Percentiles rank a stretch among this genome's conserved stretches.
Evolutionary conservation across 495 filamentous ascomycete genomes (phyloP).

Genomic region (Pyronema omphalodes): DNA sequence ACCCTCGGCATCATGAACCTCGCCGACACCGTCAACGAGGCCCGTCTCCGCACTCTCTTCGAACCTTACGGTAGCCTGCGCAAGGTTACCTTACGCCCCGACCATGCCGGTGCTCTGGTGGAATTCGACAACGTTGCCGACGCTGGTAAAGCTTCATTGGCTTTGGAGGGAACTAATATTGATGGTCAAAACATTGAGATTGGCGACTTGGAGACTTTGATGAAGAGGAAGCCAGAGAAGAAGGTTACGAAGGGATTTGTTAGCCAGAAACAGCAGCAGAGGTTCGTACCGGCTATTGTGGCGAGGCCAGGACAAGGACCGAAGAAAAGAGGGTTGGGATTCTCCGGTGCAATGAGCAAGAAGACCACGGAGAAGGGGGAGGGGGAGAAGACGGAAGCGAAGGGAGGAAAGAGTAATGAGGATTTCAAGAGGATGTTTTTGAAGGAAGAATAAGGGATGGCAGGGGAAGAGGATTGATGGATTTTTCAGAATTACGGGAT

Average conservation of each 20-base stretch:
- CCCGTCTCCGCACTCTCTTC: conserved; percentile 44
- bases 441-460: too few species aligned
- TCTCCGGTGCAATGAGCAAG: conserved; percentile 29
- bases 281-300: conserved; percentile 7
- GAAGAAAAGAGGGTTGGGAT: conserved; percentile 27
- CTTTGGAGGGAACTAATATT: conserved; percentile 54
- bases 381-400: conserved; percentile 33
- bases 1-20: conserved; percentile 48
- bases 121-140: conserved; percentile 54
- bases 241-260: conserved; percentile 31
- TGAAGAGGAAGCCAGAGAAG: conserved; percentile 38
- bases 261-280: conserved; percentile 29
- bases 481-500: too few species aligned
- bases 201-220: conserved; percentile 51
- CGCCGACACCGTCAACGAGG: conserved; percentile 54
- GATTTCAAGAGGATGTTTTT: conserved; percentile 72
- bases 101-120: conserved; percentile 72
- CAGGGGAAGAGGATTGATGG: too few species aligned
- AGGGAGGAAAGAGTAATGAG: conserved; percentile 54
- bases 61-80: conserved; percentile 45
- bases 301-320: conserved; percentile 7
- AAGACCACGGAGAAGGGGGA: conserved; percentile 33
- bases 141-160: conserved; percentile 57
- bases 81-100: conserved; percentile 50
- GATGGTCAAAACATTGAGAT: conserved; percentile 45